phyloP scores from a whole-genome alignment of 192 early-diverging fungal species.

The Endogone sp. region DNA sequence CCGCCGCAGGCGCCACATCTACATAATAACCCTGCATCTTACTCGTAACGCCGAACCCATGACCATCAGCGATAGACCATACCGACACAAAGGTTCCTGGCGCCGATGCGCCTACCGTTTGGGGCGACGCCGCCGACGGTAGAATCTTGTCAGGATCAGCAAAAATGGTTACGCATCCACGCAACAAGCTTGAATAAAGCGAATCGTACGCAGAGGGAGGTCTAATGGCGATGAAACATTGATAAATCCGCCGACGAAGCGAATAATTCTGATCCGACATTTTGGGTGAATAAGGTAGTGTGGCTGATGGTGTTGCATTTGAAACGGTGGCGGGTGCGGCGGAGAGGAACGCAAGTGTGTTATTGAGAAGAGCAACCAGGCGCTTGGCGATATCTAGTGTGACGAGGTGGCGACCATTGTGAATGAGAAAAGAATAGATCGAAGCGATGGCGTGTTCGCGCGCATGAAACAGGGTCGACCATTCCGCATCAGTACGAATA shows the following conservation, averaged over 20 bases:
- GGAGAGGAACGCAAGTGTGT: constrained; percentile 59
- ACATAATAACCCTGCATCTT: constrained; percentile 45
- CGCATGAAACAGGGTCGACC: constrained; percentile 51
- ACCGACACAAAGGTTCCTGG: constrained; percentile 45
- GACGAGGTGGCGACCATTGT: constrained; percentile 60
- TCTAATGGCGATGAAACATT: constrained; percentile 64
- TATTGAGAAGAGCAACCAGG: constrained; percentile 68
- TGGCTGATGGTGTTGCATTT: constrained; percentile 29
- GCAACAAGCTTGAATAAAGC: constrained; percentile 38
- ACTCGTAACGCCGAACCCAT: constrained; percentile 54
- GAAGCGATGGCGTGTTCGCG: constrained; percentile 68
- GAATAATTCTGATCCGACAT: constrained; percentile 48
- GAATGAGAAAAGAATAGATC: constrained; percentile 65
- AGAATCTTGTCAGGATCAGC: constrained; percentile 48
- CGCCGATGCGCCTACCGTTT: constrained; percentile 40
- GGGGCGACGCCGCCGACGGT: constrained; percentile 37
- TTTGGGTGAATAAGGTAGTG: constrained; percentile 40
- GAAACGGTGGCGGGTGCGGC: constrained; percentile 47
- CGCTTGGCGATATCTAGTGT: constrained; percentile 76
- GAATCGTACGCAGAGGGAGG: constrained; percentile 52
- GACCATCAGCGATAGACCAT: constrained; percentile 52
- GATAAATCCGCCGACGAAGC: constrained; percentile 61
- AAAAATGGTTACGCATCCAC: constrained; percentile 43
- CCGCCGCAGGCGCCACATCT: constrained; percentile 32
- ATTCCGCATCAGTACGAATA: constrained; percentile 57